A percentile compares a stretch with the other conserved stretches of the same genome.
phyloP scores from a whole-genome alignment of 1,284 basidiomycete species.

The Mycena citricolor region DNA sequence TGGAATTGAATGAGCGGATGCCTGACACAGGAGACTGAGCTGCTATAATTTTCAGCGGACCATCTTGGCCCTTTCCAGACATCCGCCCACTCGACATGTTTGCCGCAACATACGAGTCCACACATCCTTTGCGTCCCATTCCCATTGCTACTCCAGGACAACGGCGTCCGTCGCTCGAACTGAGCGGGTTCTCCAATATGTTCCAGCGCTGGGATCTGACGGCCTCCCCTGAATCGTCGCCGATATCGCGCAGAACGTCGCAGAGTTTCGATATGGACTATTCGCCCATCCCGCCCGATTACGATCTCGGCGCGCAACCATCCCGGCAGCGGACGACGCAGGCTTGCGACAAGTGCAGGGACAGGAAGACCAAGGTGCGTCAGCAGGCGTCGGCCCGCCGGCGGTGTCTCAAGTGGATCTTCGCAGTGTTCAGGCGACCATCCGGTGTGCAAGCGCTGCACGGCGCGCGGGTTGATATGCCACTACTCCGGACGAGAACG shows the following conservation, averaged over 20 bases:
- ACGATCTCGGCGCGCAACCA: slow-evolving; percentile 20
- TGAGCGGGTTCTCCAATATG: slow-evolving; percentile 12
- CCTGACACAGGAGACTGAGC: too few species aligned
- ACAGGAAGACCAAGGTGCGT: slow-evolving; percentile 56
- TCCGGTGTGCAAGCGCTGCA: slow-evolving; percentile 50
- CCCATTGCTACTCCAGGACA: not conserved
- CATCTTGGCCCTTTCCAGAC: too few species aligned
- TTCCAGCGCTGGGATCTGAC: slow-evolving; percentile 17
- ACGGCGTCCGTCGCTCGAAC: slow-evolving; percentile 8
- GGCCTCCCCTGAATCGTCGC: slow-evolving; percentile 1
- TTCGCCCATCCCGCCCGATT: slow-evolving; percentile 5
- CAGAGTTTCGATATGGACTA: slow-evolving; percentile 19
- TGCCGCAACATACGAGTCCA: slow-evolving; percentile 1
- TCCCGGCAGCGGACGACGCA: slow-evolving; percentile 50
- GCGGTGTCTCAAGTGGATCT: not conserved
- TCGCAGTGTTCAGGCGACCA: slow-evolving; percentile 52
- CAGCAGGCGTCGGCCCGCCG: not conserved
- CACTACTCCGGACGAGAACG: slow-evolving; percentile 46
- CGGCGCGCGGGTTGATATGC: slow-evolving; percentile 46
- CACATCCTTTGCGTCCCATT: too few species aligned
- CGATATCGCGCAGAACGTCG: slow-evolving; percentile 8
- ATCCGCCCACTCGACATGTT: slow-evolving; percentile 4
- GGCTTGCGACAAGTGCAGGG: slow-evolving; percentile 58
- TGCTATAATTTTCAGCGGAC: too few species aligned
- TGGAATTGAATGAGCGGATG: not conserved